These are phyloP conservation scores for Neurospora sp. DNA, from an alignment of 495 filamentous ascomycete species.

Conservation along the genomic window DNA sequence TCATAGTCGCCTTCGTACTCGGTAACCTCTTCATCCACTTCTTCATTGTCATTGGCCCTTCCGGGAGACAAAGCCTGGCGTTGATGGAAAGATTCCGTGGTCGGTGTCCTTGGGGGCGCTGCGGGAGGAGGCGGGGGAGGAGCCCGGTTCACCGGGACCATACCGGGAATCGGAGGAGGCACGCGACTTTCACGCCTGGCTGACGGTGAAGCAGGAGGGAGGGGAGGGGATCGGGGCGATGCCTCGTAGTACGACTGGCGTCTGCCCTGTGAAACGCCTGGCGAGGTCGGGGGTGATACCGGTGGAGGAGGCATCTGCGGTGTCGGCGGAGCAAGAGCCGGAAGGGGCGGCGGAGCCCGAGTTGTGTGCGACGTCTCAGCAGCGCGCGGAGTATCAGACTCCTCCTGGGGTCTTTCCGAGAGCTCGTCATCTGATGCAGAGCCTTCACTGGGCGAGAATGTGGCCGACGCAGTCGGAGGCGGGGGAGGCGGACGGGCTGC, in stretches of 20 bases:
- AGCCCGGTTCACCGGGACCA: constrained; percentile 44
- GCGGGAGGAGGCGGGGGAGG: constrained; percentile 72
- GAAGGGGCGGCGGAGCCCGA: constrained; percentile 31
- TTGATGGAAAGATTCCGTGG: constrained; percentile 40
- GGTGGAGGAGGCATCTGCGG: constrained; percentile 23
- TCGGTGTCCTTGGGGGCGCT: constrained; percentile 43
- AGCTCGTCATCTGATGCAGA: constrained; percentile 93
- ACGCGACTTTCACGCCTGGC: constrained; percentile 44
- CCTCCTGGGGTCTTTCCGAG: constrained; percentile 47
- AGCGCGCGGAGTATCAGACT: constrained; percentile 26
- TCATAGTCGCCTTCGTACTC: constrained; percentile 99
- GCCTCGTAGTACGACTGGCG: constrained; percentile 40
- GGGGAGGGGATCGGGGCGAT: constrained; percentile 35
- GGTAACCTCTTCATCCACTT: constrained; percentile 68
- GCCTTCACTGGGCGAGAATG: constrained; percentile 60
- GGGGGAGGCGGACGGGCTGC: constrained; percentile 49
- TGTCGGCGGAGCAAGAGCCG: constrained; percentile 9
- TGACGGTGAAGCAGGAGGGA: constrained; percentile 17
- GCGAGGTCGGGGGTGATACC: constrained; percentile 43
- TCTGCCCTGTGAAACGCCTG: constrained; percentile 39
- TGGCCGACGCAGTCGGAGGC: constrained; percentile 37
- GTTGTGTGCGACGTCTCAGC: constrained; percentile 24
- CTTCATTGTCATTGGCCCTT: constrained; percentile 44
- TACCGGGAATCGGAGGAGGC: constrained; percentile 39
- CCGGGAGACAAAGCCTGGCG: constrained; percentile 10